Evolutionary conservation across 495 filamentous ascomycete species (phyloP), one percentile per base, ranked within the genome.

Genomic region (Cercophora scortea): DNA sequence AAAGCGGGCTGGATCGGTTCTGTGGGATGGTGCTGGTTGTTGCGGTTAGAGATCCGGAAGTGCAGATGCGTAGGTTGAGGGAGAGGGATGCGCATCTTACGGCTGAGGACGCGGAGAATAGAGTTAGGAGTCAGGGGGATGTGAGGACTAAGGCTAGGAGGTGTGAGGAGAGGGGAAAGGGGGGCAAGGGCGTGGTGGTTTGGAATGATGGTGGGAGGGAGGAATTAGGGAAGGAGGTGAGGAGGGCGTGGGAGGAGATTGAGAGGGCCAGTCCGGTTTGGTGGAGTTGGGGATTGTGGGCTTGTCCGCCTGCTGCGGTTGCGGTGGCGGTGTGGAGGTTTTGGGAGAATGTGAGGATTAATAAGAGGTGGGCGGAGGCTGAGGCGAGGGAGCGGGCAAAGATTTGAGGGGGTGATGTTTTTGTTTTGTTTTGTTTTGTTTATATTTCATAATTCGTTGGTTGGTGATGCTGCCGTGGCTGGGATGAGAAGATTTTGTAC

Each of bases 21-120:
- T 95, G 89, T 59, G 87, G 89, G 0, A 80, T 79, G 5, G 87
- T 96, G 0, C 63, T 96, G 47, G 90, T 98, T 9, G 90, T 98
- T 0, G 88, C 83, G 0, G 89, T 96, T 10, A 68, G 64, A 9
- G 84, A 90, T 58, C 82, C 86, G 0, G 77, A 68, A 35, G 75
- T 89, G 18, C 93, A 98, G 76, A 90, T 96, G 79, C 59, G 73
- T 60, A 69, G 93, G 46, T 62, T 98, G 48, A 72, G 80, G 57
- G 80, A 76, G 33, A 66, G 93, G 41, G 90, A 98, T 71, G 54
- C 74, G 42, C 76, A 88, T 69, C 65, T 96, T 19, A 86, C 73
- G 10, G 75, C 69, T 15, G 81, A 90, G 64, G 93, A 97, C 61
- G 93, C 93, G 41, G 75, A 80, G 76, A 86, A 88, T 52, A 69